Evolutionary conservation across 140 eudicot genomes (phyloP).

Genomic region (Erigeron philadelphicus): DNA sequence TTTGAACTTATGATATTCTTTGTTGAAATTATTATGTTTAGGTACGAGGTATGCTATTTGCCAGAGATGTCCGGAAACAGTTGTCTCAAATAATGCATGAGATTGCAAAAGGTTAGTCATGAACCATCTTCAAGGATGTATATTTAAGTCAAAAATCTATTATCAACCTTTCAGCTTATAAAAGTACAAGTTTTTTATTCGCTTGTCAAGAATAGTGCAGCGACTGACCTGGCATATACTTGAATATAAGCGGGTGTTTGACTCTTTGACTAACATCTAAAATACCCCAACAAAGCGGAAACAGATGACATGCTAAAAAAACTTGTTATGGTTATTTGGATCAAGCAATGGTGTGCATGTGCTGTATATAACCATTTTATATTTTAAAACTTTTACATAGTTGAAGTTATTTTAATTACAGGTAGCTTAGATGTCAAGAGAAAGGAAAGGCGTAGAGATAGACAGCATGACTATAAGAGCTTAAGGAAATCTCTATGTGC

Average conservation of each 20-base stretch:
- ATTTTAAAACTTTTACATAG: background rate
- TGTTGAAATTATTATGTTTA: constrained; percentile 32
- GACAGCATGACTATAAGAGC: constrained; percentile 49
- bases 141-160: constrained; percentile 3
- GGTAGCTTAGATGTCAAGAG: constrained; percentile 58
- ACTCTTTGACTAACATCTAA: background rate
- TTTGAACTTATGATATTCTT: constrained; percentile 12
- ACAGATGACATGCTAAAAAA: background rate
- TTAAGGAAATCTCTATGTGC: constrained; percentile 74
- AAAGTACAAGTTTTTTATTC: background rate
- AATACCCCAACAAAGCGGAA: background rate
- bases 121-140: constrained; percentile 14
- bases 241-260: background rate
- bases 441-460: constrained; percentile 54
- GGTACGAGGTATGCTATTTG: constrained; percentile 96
- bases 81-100: constrained; percentile 87
- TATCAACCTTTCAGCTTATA: constrained; percentile 5
- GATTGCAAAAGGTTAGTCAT: constrained; percentile 63
- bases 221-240: background rate
- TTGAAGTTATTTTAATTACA: constrained; percentile 18
- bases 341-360: background rate
- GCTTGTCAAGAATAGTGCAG: background rate
- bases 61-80: constrained; percentile 83
- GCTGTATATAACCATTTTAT: background rate
- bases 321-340: background rate